phyloP scores from a whole-genome alignment of 768 basidiomycete species.

The Hypholoma fasciculare region DNA sequence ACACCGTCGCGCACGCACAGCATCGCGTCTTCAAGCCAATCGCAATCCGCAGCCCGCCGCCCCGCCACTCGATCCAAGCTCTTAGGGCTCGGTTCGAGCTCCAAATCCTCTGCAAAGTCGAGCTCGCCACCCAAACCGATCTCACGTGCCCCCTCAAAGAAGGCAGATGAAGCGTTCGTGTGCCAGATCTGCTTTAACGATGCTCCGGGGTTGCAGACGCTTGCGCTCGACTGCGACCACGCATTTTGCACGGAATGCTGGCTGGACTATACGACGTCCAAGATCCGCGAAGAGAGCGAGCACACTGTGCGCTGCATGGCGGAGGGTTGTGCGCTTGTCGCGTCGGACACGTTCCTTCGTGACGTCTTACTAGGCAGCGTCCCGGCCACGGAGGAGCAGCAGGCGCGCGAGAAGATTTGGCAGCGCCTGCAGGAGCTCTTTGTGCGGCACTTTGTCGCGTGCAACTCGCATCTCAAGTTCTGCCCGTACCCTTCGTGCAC shows the following conservation, averaged over 20 bases:
- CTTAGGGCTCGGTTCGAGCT: slow-evolving; percentile 29
- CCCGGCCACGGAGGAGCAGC: slow-evolving; percentile 35
- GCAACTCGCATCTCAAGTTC: slow-evolving; percentile 82
- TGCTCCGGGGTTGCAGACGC: slow-evolving; percentile 52
- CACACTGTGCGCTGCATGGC: slow-evolving; percentile 77
- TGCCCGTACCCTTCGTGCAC: slow-evolving; percentile 96
- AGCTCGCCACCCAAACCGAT: slow-evolving; percentile 24
- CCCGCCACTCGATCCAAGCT: slow-evolving; percentile 39
- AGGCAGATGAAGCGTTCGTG: slow-evolving; percentile 57
- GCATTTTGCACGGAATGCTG: slow-evolving; percentile 84
- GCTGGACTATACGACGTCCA: slow-evolving; percentile 75
- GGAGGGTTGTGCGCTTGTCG: slow-evolving; percentile 67
- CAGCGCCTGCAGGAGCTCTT: slow-evolving; percentile 84
- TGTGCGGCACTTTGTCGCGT: slow-evolving; percentile 87
- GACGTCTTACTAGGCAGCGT: slow-evolving; percentile 43
- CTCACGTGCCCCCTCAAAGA: slow-evolving; percentile 25
- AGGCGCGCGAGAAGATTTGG: slow-evolving; percentile 44
- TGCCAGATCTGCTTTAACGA: slow-evolving; percentile 97
- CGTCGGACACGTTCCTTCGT: slow-evolving; percentile 62
- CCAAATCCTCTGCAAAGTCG: slow-evolving; percentile 31
- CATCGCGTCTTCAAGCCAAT: slow-evolving; percentile 17
- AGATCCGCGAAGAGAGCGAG: slow-evolving; percentile 84
- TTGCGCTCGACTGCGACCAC: slow-evolving; percentile 82
- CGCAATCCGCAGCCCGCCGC: slow-evolving; percentile 24
- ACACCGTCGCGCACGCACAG: slow-evolving; percentile 30